Percentiles rank a stretch among this genome's conserved stretches.
Conservation (phyloP, 192 early-diverging fungal genomes). For the Pilaira anomala region DNA sequence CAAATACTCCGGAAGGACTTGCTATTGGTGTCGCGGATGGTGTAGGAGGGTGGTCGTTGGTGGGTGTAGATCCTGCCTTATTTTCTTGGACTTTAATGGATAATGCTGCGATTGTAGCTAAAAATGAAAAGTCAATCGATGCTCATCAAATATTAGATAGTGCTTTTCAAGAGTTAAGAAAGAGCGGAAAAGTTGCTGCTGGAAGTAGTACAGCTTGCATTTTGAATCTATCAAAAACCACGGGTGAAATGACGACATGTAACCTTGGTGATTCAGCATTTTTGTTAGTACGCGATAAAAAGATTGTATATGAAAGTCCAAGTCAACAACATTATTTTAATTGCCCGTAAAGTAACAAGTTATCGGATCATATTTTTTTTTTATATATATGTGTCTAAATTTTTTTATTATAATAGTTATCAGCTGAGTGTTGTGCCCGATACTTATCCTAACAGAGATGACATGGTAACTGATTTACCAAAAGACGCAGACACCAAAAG, state of each 20-base stretch:
- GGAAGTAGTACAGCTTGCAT: slow-evolving; percentile 60
- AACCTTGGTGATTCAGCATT: slow-evolving; percentile 58
- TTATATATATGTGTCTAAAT: not conserved
- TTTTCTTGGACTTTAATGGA: slow-evolving; percentile 64
- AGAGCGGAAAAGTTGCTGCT: slow-evolving; percentile 51
- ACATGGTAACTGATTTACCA: slow-evolving; percentile 51
- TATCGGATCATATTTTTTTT: not conserved
- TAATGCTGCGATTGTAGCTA: slow-evolving; percentile 51
- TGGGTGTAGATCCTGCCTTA: slow-evolving; percentile 40
- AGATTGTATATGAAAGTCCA: slow-evolving; percentile 54
- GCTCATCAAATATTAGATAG: slow-evolving; percentile 51
- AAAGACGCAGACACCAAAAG: slow-evolving; percentile 51
- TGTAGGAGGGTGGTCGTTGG: slow-evolving; percentile 59
- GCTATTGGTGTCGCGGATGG: slow-evolving; percentile 61
- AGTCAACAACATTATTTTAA: slow-evolving; percentile 64
- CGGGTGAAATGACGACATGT: slow-evolving; percentile 50
- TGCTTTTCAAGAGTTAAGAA: slow-evolving; percentile 46
- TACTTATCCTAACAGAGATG: slow-evolving; percentile 47
- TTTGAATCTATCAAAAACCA: slow-evolving; percentile 50
- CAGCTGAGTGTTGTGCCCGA: slow-evolving; percentile 56
- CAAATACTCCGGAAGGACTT: slow-evolving; percentile 45
- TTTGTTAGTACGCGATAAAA: slow-evolving; percentile 51
- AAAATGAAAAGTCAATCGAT: slow-evolving; percentile 35
- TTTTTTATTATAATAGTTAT: slow-evolving; percentile 32
- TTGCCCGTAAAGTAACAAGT: slow-evolving; percentile 40